A percentile compares a stretch with the other conserved stretches of the same genome.
These are phyloP conservation scores for Potentilla sterilis DNA, from an alignment of 306 rosid genomes.

Conservation along the genomic window DNA sequence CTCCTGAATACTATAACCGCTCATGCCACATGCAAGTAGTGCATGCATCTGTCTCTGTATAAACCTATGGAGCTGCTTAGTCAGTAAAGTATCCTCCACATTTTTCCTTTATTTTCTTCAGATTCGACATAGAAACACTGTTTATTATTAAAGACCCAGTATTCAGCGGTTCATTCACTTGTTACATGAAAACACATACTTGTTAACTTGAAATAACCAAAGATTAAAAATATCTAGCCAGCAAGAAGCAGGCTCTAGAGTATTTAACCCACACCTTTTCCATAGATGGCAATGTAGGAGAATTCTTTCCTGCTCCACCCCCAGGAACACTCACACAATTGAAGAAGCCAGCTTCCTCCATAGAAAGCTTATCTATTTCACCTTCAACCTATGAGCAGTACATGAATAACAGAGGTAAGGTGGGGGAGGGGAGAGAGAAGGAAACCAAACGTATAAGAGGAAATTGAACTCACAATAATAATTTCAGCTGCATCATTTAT, in stretches of 20 bases:
- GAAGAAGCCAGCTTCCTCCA: slow-evolving; percentile 87
- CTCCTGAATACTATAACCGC: not conserved
- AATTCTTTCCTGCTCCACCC: slow-evolving; percentile 75
- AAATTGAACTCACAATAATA: slow-evolving; percentile 54
- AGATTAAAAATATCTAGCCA: not conserved
- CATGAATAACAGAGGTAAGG: slow-evolving; percentile 1
- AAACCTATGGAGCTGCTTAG: not conserved
- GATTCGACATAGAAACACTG: not conserved
- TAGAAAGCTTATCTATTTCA: slow-evolving; percentile 89
- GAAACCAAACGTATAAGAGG: slow-evolving; percentile 20
- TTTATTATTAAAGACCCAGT: not conserved
- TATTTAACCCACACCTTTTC: slow-evolving; percentile 53
- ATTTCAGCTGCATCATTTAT: slow-evolving; percentile 60
- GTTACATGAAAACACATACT: not conserved
- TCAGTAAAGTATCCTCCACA: not conserved
- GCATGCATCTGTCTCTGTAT: not conserved
- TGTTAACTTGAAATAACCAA: not conserved
- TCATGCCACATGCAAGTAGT: not conserved
- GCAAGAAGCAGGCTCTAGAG: not conserved
- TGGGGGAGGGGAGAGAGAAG: not conserved
- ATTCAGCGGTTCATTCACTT: not conserved
- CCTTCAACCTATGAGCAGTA: slow-evolving; percentile 74
- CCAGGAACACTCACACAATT: slow-evolving; percentile 89
- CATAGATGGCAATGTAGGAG: slow-evolving; percentile 59
- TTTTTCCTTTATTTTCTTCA: not conserved